Evolutionary conservation across 2,329 filamentous ascomycete species (phyloP), one percentile per base, ranked within the genome.

Genomic region (Aureobasidium sp.): DNA sequence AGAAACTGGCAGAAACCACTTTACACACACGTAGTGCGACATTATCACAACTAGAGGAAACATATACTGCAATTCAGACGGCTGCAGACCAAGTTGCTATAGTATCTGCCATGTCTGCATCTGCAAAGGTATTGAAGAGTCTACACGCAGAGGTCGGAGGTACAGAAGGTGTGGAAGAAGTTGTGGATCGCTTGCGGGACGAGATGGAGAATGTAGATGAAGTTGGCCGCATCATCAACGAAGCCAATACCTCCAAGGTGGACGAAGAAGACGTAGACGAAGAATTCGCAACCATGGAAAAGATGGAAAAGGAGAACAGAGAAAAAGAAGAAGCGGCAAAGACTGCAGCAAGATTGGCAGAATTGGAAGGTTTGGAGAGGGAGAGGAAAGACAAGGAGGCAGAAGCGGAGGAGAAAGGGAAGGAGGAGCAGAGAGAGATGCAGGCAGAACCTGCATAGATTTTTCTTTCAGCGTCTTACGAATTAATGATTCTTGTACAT

Each of bases 221-320:
- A 76, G 83, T 97, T 27, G 85, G 86, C 32, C 84, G 82, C 61
- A 86, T 93, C 44, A 82, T 97, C 65, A 85, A 86, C 58, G 90
- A 94, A 66, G 68, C 69, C 4, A 58, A 21, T 9, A 68, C 68
- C 5, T 68, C 75, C 15, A 73, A 67, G 59, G 79, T 96, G 36
- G 90, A 96, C 72, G 92, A 96, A 70, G 81, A 71, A 25, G 92
- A 95, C 72, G 84, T 97, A 61, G 91, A 97, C 67, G 89, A 93
- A 63, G 93, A 97, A 76, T 81, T 97, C 50, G 88, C 89, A 66
- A 86, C 81, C 3, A 77, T 99, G 76, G 86, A 92, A 74, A 77
- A 72, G 37, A 73, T 66, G 3, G 71, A 72, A 63, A 68, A 65
- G 59, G 70, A 69, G 64, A 71, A 88, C 72, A 64, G 73, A 27